A percentile compares a stretch with the other conserved stretches of the same genome.
Conservation (phyloP, 257 asterid genomes). For the Ilex aquifolium region DNA sequence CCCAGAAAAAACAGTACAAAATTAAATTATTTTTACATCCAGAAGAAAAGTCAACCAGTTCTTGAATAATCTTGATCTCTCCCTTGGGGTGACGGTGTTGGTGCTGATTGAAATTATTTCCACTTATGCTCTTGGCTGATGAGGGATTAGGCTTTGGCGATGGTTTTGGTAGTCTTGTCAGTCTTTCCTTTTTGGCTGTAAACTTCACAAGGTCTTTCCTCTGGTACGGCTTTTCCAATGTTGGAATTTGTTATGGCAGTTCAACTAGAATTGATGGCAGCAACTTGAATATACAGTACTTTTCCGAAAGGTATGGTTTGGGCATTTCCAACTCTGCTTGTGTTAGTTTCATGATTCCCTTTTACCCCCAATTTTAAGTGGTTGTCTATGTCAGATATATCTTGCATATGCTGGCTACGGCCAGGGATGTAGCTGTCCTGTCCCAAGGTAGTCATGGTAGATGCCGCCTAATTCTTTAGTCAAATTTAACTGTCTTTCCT, state of each 20-base stretch:
- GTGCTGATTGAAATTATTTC: slow-evolving; percentile 1
- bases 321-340: neutral
- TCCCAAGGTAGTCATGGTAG: neutral
- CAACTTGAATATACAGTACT: neutral
- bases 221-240: slow-evolving; percentile 3
- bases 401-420: neutral
- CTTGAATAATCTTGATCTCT: slow-evolving; percentile 46
- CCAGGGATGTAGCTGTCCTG: neutral
- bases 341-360: neutral
- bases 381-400: too few relatives aligned
- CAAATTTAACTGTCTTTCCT: neutral
- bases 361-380: neutral
- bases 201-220: slow-evolving; percentile 10
- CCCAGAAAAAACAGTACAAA: too few relatives aligned
- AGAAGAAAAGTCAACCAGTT: slow-evolving; percentile 72
- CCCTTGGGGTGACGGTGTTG: slow-evolving; percentile 3
- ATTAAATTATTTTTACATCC: slow-evolving; percentile 43
- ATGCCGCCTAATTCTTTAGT: neutral
- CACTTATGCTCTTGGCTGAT: neutral
- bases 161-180: neutral
- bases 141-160: neutral
- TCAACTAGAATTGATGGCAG: slow-evolving; percentile 1
- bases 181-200: slow-evolving; percentile 7
- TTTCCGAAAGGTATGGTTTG: neutral
- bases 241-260: slow-evolving; percentile 1